phyloP scores from a whole-genome alignment of 805 yeast genomes.

The Phaffomyces thermotolerans region DNA sequence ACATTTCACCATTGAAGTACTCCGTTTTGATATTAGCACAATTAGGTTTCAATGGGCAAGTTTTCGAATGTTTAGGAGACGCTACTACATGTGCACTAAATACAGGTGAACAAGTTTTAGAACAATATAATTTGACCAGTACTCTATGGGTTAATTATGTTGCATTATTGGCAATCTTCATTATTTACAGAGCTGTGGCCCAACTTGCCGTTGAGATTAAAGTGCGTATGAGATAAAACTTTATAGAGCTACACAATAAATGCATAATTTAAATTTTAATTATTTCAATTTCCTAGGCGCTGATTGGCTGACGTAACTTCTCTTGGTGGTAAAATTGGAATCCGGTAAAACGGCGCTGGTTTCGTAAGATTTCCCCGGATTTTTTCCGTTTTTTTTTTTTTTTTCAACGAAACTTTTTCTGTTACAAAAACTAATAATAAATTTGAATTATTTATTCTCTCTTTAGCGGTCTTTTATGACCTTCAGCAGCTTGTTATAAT shows the following conservation, averaged over 20 bases:
- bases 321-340: no score
- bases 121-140: conserved; percentile 37
- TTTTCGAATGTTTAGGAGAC: conserved; percentile 42
- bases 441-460: no score
- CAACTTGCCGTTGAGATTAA: conserved; percentile 4
- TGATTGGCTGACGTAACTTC: background rate
- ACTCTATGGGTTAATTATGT: conserved; percentile 14
- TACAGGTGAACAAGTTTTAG: conserved; percentile 50
- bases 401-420: no score
- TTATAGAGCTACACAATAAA: no score
- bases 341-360: background rate
- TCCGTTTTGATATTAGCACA: conserved; percentile 56
- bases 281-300: background rate
- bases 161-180: conserved; percentile 12
- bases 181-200: conserved; percentile 14
- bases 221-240: background rate
- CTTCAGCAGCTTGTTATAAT: no score
- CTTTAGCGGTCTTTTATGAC: no score
- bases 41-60: conserved; percentile 45
- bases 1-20: conserved; percentile 64
- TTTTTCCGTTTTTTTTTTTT: background rate
- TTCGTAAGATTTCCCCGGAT: conserved; percentile 2
- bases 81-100: conserved; percentile 39
- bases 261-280: no score
- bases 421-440: no score